These are phyloP conservation scores for Annulohypoxylon bovei DNA, from an alignment of 495 filamentous ascomycete species.

Conservation along the genomic window DNA sequence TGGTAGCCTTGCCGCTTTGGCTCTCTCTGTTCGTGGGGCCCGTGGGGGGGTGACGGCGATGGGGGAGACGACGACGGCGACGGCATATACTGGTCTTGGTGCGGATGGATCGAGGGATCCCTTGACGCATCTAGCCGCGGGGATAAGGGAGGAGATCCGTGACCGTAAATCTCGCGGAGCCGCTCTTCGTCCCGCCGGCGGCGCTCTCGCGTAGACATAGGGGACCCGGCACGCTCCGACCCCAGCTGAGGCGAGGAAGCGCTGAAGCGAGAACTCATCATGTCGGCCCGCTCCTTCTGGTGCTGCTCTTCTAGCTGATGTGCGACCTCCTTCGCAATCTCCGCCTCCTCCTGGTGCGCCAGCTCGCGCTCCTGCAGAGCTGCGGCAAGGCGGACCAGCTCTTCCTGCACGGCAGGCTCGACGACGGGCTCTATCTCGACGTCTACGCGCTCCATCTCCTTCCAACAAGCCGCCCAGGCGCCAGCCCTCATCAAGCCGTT, in stretches of 20 bases:
- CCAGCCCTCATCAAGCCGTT: constrained; percentile 93
- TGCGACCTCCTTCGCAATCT: constrained; percentile 45
- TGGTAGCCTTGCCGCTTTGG: constrained; percentile 38
- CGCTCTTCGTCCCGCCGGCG: constrained; percentile 60
- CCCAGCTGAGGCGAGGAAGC: constrained; percentile 23
- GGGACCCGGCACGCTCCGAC: constrained; percentile 17
- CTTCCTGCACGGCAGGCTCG: constrained; percentile 51
- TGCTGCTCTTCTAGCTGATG: constrained; percentile 38
- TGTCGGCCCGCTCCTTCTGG: constrained; percentile 12
- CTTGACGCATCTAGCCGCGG: constrained; percentile 13
- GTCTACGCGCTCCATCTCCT: constrained; percentile 96
- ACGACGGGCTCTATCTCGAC: constrained; percentile 81
- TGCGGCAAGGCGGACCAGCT: constrained; percentile 57
- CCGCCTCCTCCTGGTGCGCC: constrained; percentile 43
- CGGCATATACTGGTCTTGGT: constrained; percentile 43
- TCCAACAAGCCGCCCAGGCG: constrained; percentile 94
- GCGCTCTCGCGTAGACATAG: constrained; percentile 39
- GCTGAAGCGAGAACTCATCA: constrained; percentile 10
- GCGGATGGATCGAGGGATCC: constrained; percentile 34
- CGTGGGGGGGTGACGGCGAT: constrained; percentile 23
- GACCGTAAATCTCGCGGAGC: constrained; percentile 64
- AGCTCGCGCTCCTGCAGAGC: constrained; percentile 47
- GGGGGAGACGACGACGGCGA: constrained; percentile 36
- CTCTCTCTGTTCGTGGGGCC: constrained; percentile 33
- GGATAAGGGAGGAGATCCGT: constrained; percentile 44